Base-by-base conservation (phyloP, 345 rosid genomes). In the Excoecaria agallocha region DNA sequence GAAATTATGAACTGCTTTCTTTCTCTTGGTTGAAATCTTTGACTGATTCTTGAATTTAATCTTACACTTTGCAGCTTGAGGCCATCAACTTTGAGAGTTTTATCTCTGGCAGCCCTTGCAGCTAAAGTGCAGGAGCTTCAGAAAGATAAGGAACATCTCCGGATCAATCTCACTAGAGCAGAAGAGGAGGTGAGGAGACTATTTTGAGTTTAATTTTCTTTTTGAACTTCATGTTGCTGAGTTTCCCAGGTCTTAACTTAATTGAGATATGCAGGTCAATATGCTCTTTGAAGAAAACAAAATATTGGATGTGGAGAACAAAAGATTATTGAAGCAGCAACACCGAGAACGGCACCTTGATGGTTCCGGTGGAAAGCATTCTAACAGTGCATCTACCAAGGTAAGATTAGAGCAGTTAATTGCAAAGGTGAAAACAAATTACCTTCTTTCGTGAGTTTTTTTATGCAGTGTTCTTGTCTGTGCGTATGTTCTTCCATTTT, bases 141-240 rank as follows among this genome's bases (percentile, higher is more conserved):
- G 67, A 75, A 81, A 64, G 87, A 82, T n/a, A 88, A 90, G 86
- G 92, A 87, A 68, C 83, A 82, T 64, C 86, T 88, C 22, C 79
- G 80, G 79, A 66, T 83, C 73, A 90, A 88, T 80, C 92, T 90
- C 50, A 71, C 68, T 60, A 83, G 67, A 82, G 94, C 89, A 17
- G 92, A 90, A 83, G 94, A 83, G 39, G 94, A 90, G 89, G 94
- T 86, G 71, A 82, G 77, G 59, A 75, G 65, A 60, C 59, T 13
- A 8, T 48, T 30, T 30, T 45, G 17, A 49, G 38, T 8, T 1
- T 63, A 19, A 2, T 54, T 51, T 73, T 25, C 65, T 61, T 43
- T 22, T 55, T 20, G 38, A 64, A 60, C 51, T 74, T 56, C 30
- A 46, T 24, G 43, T 49, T 68, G 5, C 51, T 24, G 38, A 15